Base-by-base conservation (phyloP, 2,329 filamentous ascomycete species). In the Pseudocercospora fuligena region DNA sequence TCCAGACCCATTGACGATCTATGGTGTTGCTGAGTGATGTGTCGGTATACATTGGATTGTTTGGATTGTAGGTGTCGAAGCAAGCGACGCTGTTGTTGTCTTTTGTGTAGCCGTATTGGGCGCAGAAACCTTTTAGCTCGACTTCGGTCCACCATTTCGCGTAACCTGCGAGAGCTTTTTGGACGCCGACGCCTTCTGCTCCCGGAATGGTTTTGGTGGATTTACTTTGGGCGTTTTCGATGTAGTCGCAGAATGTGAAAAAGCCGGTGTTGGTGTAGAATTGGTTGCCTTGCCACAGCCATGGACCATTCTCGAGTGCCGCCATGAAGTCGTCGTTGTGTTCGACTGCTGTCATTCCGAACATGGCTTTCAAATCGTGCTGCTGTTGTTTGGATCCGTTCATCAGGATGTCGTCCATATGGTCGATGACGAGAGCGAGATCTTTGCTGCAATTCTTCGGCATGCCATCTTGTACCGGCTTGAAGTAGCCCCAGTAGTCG, bases 401-500 rank as follows among this genome's bases (percentile, higher is more conserved):
- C 23, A 61, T 66, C n/a, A 78, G 66, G 1, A 79, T 66, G 4
- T 64, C 60, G 54, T 79, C 78, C 66, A 88, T 79, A 69, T 88
- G 78, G 8, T 85, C 80, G 43, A 87, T 79, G 19, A 89, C 85
- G 3, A 80, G 78, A 1, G 79, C 75, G 31, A 87, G 76, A 72
- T 88, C 86, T 2, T 73, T 78, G 73, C 83, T 87, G 77, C 87
- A 89, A 75, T 89, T 89, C 70, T 80, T 74, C 5, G 87, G 82
- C 85, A 88, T 88, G 7, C 85, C 86, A 33, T 84, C 72, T 72
- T 86, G 83, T n/a, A 88, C 80, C 0, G 86, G 86, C 3, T 79
- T 71, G 72, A 87, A 88, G 71, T 88, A 89, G 74, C 84, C 79
- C 85, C 85, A 89, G 72, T 84, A 88, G 74, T 89, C 80, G 25